phyloP scores from a whole-genome alignment of 768 basidiomycete species.

The Phanerochaete sordida region DNA sequence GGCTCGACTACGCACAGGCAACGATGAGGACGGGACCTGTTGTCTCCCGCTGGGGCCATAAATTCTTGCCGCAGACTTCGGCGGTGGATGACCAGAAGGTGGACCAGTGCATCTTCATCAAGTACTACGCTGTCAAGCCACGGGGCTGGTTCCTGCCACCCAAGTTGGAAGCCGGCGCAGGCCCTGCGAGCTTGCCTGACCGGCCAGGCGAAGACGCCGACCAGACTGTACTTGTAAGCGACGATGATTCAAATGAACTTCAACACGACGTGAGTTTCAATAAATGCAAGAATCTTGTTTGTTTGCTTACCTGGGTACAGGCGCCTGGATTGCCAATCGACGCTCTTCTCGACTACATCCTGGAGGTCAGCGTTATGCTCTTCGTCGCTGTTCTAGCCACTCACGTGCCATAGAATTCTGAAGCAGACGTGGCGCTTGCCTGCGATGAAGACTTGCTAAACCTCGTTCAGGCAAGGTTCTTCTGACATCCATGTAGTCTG shows the following conservation, averaged over 20 bases:
- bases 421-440: constrained; percentile 16
- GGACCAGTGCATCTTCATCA: constrained; percentile 17
- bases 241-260: neutral
- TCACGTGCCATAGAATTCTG: neutral
- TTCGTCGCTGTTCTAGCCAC: too few species aligned
- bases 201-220: neutral
- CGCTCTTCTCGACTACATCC: constrained; percentile 20
- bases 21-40: too few species aligned
- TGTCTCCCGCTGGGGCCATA: neutral
- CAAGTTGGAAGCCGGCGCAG: constrained; percentile 14
- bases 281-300: too few species aligned
- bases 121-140: constrained; percentile 15
- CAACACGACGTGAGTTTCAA: neutral
- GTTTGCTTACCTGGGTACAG: too few species aligned
- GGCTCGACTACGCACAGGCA: too few species aligned
- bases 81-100: neutral
- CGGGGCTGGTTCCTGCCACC: neutral
- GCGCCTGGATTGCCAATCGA: constrained; percentile 11
- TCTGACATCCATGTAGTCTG: too few species aligned
- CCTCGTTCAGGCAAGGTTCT: constrained; percentile 8
- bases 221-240: neutral
- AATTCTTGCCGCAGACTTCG: neutral
- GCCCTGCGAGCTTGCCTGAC: neutral
- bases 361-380: constrained; percentile 9
- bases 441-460: constrained; percentile 8